Evolutionary conservation across 2,329 filamentous ascomycete species (phyloP).

Genomic region (Colletotrichum cuscutae): DNA sequence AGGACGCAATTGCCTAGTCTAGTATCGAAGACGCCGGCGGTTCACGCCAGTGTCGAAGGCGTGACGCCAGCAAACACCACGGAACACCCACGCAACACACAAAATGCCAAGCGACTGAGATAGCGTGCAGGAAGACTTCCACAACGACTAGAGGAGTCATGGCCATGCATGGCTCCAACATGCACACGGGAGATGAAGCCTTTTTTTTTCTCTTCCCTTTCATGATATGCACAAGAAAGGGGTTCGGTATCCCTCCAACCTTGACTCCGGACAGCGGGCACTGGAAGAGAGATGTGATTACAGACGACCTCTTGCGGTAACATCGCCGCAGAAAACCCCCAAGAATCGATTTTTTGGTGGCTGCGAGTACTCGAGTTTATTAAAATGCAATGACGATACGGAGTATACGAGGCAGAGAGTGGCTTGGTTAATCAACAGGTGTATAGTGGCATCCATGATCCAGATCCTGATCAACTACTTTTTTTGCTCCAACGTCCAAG

Average conservation of each 20-base stretch:
- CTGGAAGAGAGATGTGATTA: not conserved
- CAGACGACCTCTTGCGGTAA: not conserved
- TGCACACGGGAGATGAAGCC: conserved; percentile 19
- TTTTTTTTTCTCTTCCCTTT: not conserved
- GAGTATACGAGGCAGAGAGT: conserved; percentile 17
- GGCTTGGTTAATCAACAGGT: conserved; percentile 1
- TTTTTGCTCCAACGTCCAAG: not conserved
- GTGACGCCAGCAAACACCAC: conserved; percentile 1
- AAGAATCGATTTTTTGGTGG: not conserved
- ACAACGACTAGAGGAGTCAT: not conserved
- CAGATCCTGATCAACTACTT: not conserved
- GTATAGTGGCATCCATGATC: not conserved
- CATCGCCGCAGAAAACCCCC: not conserved
- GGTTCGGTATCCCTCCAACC: not conserved
- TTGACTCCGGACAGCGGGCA: not conserved
- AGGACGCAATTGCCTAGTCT: not conserved
- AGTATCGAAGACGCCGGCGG: not conserved
- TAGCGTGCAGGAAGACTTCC: not conserved
- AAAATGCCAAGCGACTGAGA: not conserved
- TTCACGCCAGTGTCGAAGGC: not conserved
- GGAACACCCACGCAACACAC: not conserved
- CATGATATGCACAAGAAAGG: conserved; percentile 2
- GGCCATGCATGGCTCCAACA: not conserved
- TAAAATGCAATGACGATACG: conserved; percentile 11
- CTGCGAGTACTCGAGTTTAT: not conserved